These are phyloP conservation scores for Penstemon newberryi DNA, from an alignment of 257 asterid genomes.

Conservation along the genomic window DNA sequence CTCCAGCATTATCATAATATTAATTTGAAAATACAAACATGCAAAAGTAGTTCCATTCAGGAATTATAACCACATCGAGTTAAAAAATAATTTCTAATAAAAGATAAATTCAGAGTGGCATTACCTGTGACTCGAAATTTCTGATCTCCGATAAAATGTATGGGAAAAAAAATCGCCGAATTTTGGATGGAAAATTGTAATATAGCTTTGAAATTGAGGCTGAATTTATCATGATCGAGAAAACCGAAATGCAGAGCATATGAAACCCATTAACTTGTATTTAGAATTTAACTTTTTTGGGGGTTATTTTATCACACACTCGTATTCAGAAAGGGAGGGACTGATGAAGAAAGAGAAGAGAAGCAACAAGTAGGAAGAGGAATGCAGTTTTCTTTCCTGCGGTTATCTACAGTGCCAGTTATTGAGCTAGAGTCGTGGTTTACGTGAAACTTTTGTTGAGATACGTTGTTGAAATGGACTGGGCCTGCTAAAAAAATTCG, in stretches of 20 bases:
- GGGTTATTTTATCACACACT: slow-evolving; percentile 25
- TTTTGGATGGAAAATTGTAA: slow-evolving; percentile 18
- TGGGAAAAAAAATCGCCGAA: slow-evolving; percentile 15
- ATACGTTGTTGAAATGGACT: too few species aligned
- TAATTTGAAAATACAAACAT: slow-evolving; percentile 13
- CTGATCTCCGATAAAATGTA: slow-evolving; percentile 33
- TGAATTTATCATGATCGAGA: slow-evolving; percentile 28
- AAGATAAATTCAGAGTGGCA: slow-evolving; percentile 14
- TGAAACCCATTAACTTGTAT: neutral
- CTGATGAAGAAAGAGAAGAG: neutral
- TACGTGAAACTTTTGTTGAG: too few species aligned
- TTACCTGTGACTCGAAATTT: slow-evolving; percentile 34
- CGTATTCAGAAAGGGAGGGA: slow-evolving; percentile 21
- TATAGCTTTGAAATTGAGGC: slow-evolving; percentile 22
- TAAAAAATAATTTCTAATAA: slow-evolving; percentile 9
- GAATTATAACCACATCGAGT: slow-evolving; percentile 5
- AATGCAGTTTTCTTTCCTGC: slow-evolving; percentile 26
- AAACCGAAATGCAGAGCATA: slow-evolving; percentile 27
- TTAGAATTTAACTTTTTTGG: neutral
- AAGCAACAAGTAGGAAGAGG: slow-evolving; percentile 16
- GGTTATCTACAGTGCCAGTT: slow-evolving; percentile 31
- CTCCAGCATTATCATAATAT: slow-evolving; percentile 30
- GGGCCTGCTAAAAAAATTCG: neutral
- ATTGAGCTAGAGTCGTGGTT: slow-evolving; percentile 24
- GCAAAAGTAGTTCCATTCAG: slow-evolving; percentile 27